Base-by-base conservation (phyloP, 352 stramenopile species). In the Globisporangium uncinulatum region DNA sequence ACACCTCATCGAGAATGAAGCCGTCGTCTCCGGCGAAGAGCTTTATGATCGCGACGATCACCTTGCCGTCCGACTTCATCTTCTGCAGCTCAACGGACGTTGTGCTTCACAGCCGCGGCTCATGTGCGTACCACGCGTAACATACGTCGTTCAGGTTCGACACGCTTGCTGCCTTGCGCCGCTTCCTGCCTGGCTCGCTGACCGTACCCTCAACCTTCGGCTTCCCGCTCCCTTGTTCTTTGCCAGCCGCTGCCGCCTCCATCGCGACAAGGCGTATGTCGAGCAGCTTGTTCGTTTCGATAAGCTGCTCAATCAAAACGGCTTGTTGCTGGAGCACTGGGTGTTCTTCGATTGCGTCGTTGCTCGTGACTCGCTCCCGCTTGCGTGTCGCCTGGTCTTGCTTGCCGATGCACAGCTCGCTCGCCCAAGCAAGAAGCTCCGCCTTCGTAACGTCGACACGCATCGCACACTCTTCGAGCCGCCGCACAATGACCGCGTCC, bases 31-130 rank as follows among this genome's bases (percentile, higher is more conserved):
- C 45, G 45, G 34, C 45, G 14, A 50, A 50, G 45, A 50, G 45
- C 19, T 34, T 50, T 21, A 34, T 50, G 8, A 50, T 36, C 45
- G 45, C 45, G 17, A 50, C 45, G 19, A 50, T 4, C 45, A 29
- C 4, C 45, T 50, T 50, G 19, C 9, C 45, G 21, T 50, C 45
- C 19, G 45, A 50, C 45, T 50, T 50, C 21, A 36, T 34, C 45
- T 50, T 19, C 20, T 21, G 15, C 3, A 50, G 31, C 13, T 32
- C 45, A 21, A 50, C 1, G 6, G 45, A 19, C 13, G 15, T 50
- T 34, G 45, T n/a, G 4, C 10, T 34, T 21, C n/a, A 50, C 19
- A 50, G 45, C 2, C 45, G n/a, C 45, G 45, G 45, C 34, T 50
- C 45, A 2, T 17, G 45, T 4, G 45, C 45, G 10, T 17, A 50